A percentile compares a stretch with the other conserved stretches of the same genome.
These are phyloP conservation scores for Mortierella sp. DNA, from an alignment of 371 early-diverging fungal species.

Conservation along the genomic window DNA sequence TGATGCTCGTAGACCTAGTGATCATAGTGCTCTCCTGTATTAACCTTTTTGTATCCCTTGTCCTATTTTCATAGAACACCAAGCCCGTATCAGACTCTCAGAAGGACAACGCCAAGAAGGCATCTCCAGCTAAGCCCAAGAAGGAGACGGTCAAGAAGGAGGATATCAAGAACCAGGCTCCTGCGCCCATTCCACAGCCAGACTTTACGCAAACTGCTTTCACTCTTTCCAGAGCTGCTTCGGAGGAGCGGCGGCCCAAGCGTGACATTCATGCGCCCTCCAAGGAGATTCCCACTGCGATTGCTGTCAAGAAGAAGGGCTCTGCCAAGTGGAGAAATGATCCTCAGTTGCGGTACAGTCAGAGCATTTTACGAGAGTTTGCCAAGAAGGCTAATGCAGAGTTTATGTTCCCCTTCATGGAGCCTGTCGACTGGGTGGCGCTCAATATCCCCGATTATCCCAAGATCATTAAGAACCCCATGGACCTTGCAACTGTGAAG, in stretches of 20 bases:
- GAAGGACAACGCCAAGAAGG: conserved; percentile 20
- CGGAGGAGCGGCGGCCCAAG: conserved; percentile 74
- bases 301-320: conserved; percentile 44
- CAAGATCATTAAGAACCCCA: conserved; percentile 94
- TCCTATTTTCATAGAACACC: conserved; percentile 1
- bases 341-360: conserved; percentile 79
- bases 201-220: background rate
- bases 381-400: conserved; percentile 78
- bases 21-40: background rate
- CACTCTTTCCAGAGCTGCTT: conserved; percentile 42
- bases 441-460: conserved; percentile 96
- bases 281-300: conserved; percentile 31
- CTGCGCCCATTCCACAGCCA: background rate
- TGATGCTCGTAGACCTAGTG: background rate
- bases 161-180: conserved; percentile 4
- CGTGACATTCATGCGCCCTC: conserved; percentile 81
- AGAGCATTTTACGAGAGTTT: conserved; percentile 80
- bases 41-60: background rate
- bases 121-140: conserved; percentile 22
- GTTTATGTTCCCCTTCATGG: conserved; percentile 83
- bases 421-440: conserved; percentile 94
- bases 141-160: conserved; percentile 38
- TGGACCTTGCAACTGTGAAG: conserved; percentile 97
- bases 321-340: conserved; percentile 69
- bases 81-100: background rate